A percentile compares a stretch with the other conserved stretches of the same genome.
These are phyloP conservation scores for Blastobotrys aristatus DNA, from an alignment of 1,139 yeast genomes.

Conservation along the genomic window DNA sequence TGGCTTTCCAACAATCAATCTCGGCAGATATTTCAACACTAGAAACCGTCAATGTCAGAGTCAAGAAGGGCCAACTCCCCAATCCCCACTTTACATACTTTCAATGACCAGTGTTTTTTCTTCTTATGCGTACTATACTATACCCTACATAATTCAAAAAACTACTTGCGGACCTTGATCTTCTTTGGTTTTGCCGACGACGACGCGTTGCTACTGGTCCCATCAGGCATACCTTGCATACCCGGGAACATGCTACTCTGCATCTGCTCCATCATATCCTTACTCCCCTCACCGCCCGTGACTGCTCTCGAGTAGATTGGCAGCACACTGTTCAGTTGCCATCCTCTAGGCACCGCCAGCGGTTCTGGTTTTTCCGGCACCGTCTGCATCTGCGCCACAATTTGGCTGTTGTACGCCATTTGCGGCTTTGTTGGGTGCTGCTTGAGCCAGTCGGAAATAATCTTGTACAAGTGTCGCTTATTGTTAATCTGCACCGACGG, in stretches of 20 bases:
- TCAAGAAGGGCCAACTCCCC: too few relatives aligned
- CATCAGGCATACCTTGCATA: conserved; percentile 24
- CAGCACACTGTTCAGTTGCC: conserved; percentile 76
- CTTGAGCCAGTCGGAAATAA: conserved; percentile 58
- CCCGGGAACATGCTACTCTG: conserved; percentile 32
- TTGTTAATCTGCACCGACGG: conserved; percentile 35
- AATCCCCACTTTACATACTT: too few relatives aligned
- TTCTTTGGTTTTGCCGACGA: conserved; percentile 24
- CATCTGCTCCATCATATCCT: conserved; percentile 48
- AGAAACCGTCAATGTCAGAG: too few relatives aligned
- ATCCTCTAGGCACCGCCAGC: conserved; percentile 76
- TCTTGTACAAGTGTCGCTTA: conserved; percentile 63
- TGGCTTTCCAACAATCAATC: too few relatives aligned
- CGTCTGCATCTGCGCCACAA: conserved; percentile 36
- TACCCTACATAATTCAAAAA: too few relatives aligned
- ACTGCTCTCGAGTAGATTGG: conserved; percentile 79
- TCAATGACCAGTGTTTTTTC: background rate
- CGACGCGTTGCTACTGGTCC: too few relatives aligned
- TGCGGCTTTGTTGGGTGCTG: conserved; percentile 65
- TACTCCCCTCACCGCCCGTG: conserved; percentile 81
- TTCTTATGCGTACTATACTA: background rate
- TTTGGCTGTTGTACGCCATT: conserved; percentile 57
- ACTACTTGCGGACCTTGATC: conserved; percentile 25
- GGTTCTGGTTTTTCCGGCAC: conserved; percentile 52
- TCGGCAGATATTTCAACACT: too few relatives aligned